A percentile compares a stretch with the other conserved stretches of the same genome.
phyloP scores from a whole-genome alignment of 345 rosid species.

The Pistacia atlantica region DNA sequence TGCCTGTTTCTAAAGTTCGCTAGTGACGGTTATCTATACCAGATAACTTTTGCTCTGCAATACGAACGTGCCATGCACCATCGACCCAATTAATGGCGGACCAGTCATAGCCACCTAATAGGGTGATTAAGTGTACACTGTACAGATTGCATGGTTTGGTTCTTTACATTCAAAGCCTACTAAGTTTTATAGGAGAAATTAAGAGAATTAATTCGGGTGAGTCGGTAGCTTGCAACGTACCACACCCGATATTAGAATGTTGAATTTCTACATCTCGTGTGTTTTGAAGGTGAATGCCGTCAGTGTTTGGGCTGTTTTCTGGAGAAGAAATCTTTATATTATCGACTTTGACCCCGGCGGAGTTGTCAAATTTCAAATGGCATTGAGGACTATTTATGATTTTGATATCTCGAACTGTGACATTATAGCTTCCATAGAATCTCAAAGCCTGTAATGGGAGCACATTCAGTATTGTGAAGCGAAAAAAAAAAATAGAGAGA shows the following conservation, averaged over 20 bases:
- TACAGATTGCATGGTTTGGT: not conserved
- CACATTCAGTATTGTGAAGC: not conserved
- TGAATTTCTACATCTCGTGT: conserved; percentile 75
- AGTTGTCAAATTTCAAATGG: conserved; percentile 84
- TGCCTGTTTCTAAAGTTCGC: conserved; percentile 43
- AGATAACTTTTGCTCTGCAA: conserved; percentile 25
- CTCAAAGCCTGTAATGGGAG: conserved; percentile 57
- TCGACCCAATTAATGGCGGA: conserved; percentile 7
- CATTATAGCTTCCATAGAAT: conserved; percentile 69
- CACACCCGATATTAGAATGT: conserved; percentile 69
- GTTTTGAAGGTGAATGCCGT: conserved; percentile 90
- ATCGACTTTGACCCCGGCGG: conserved; percentile 53
- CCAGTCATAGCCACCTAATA: conserved; percentile 11
- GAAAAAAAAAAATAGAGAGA: no score
- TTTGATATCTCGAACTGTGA: conserved; percentile 69
- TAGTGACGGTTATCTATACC: conserved; percentile 32
- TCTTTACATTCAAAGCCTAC: not conserved
- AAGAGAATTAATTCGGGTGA: no score
- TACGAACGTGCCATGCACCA: conserved; percentile 57
- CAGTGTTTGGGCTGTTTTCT: conserved; percentile 75
- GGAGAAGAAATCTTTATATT: conserved; percentile 78
- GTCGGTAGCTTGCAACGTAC: conserved; percentile 20
- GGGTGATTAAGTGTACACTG: not conserved
- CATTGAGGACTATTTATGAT: conserved; percentile 79
- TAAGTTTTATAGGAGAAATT: not conserved